A percentile compares a stretch with the other conserved stretches of the same genome.
Conservation (phyloP, 1,139 yeast genomes). For the Arxiozyma telluris region DNA sequence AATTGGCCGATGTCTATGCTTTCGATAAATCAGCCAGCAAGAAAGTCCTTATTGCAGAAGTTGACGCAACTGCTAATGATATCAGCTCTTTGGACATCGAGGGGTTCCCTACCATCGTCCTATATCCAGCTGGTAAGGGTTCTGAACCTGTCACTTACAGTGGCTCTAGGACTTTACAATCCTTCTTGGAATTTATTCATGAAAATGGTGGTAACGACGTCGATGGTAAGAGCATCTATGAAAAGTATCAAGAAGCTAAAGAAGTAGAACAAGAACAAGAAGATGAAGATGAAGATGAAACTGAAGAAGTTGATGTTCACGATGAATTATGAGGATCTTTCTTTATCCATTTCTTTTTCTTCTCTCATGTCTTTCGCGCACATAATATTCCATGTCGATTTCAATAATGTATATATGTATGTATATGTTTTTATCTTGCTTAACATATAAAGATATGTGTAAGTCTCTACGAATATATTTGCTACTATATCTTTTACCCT, state of each 20-base stretch:
- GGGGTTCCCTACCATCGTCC: constrained; percentile 89
- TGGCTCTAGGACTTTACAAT: constrained; percentile 68
- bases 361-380: background rate
- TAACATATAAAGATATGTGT: no score
- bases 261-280: constrained; percentile 17
- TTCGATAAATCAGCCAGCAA: constrained; percentile 38
- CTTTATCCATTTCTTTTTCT: background rate
- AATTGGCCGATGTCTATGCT: constrained; percentile 62
- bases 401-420: no score
- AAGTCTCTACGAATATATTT: background rate
- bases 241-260: constrained; percentile 29
- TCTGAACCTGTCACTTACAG: constrained; percentile 59
- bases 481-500: background rate
- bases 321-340: constrained; percentile 18
- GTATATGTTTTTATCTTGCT: no score
- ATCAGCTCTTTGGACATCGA: constrained; percentile 61
- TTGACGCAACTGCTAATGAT: constrained; percentile 87
- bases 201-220: constrained; percentile 51
- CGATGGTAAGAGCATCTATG: constrained; percentile 41
- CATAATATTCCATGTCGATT: background rate
- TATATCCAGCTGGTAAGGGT: constrained; percentile 86
- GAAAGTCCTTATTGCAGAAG: constrained; percentile 68
- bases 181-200: constrained; percentile 60
- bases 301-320: constrained; percentile 12
- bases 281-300: constrained; percentile 12